Evolutionary conservation across 352 stramenopile species (phyloP), one percentile per base, ranked within the genome.

Genomic region (Phytophthora chlamydospora): DNA sequence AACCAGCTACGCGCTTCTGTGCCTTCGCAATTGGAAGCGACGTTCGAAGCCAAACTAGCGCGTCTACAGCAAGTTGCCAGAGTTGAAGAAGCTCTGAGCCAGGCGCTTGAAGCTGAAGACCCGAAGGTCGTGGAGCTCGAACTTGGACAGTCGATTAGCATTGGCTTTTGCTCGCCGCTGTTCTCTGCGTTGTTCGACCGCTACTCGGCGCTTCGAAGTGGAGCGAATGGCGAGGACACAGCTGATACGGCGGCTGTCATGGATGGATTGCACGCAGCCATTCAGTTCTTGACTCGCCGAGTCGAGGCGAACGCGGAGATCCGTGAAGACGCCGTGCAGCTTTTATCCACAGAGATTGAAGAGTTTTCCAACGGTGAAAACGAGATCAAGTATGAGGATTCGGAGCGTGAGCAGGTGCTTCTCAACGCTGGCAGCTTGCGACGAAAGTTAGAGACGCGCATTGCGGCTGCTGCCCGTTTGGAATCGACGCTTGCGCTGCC

Each of bases 211-310:
- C 71, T 88, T 41, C 65, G 55, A 36, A 75, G 47, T 36, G 36
- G 44, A 33, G 45, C 13, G 12, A 70, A 53, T 19, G 55, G 49
- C 10, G 56, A 68, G 33, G 40, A 59, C 49, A 36, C 38, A 0
- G 27, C 29, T 2, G 59, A 67, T 48, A 40, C 27, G 4, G 46
- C 52, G 17, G 39, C 49, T 4, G 57, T 66, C 36, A 71, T 66
- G 35, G 74, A 87, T 42, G 83, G 75, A 12, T 41, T 92, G 14
- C 72, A 72, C n/a, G 78, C 78, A 14, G 63, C 66, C 6, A 75
- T 90, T 53, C 67, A 79, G 16, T 90, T 89, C 35, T 71, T 92
- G 33, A 80, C 71, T 21, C 56, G 59, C 16, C 75, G 83, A 36
- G 58, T 90, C 1, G 61, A 84, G 8, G 39, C 52, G 21, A 82